Conservation (phyloP, 2,329 filamentous ascomycete species). For the Fusarium sp. region DNA sequence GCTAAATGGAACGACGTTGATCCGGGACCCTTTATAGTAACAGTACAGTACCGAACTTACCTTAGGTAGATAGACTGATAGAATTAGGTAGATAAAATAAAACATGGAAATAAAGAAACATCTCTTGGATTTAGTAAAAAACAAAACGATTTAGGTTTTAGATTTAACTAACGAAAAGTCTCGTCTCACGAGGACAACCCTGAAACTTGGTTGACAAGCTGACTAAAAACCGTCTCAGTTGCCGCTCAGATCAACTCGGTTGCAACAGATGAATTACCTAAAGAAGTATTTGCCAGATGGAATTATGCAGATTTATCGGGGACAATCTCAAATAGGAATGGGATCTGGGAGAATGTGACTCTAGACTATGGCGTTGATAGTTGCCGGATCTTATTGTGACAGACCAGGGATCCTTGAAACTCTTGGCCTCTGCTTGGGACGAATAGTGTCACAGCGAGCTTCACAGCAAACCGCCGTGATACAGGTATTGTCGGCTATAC, state of each 20-base stretch:
- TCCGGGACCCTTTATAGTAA: conserved; percentile 23
- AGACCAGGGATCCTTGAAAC: conserved; percentile 34
- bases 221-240: conserved; percentile 37
- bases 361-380: conserved; percentile 3
- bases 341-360: not conserved
- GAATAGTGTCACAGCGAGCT: conserved; percentile 27
- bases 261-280: conserved; percentile 27
- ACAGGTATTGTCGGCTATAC: conserved; percentile 22
- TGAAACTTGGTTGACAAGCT: conserved; percentile 17
- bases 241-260: conserved; percentile 27
- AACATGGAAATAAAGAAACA: conserved; percentile 3
- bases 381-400: conserved; percentile 3
- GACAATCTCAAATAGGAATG: conserved; percentile 5
- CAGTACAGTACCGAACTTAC: too few relatives aligned
- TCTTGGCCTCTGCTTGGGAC: conserved; percentile 25
- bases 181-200: not conserved
- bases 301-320: conserved; percentile 5
- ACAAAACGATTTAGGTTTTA: not conserved
- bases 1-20: conserved; percentile 40
- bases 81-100: not conserved
- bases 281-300: conserved; percentile 23
- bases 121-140: not conserved
- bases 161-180: not conserved
- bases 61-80: too few relatives aligned
- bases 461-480: conserved; percentile 18